Base-by-base conservation (phyloP, 2,329 filamentous ascomycete species). In the Calonectria pteridis region DNA sequence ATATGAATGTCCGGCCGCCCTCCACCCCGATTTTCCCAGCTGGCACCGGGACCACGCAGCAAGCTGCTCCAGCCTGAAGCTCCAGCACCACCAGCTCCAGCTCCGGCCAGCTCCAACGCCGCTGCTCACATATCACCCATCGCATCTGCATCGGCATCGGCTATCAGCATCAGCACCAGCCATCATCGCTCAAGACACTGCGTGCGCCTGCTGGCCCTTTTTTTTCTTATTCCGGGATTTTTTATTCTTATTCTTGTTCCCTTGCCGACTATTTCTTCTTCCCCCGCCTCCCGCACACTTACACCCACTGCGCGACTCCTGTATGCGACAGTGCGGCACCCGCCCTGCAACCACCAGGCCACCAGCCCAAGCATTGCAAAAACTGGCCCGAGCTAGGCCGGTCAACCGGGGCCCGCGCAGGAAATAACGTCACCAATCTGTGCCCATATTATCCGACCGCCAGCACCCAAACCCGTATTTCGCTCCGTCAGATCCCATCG, bases 1-100 rank as follows among this genome's bases (percentile, higher is more conserved):
- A 84, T 85, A 86, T 86, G 84, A 85, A 85, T 84, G 83, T 82
- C 83, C 73, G 82, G 83, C 84, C 83, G 84, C 85, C 84, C 84
- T 85, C 85, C 85, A 84, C 84, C 83, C 82, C 81, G 78, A 82
- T 84, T 85, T 82, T 82, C 79, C 82, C 82, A 80, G 74, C 77
- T 79, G 77, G 77, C 79, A 77, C 74, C 76, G 70, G 75, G 77
- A 79, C 75, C 77, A 77, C 50, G 58, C 43, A 62, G 55, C 43
- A 40, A 77, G 73, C 74, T 77, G 69, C 72, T 62, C 67, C 69
- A 74, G 73, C 73, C 62, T 59, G 69, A 74, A 77, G 76, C 69
- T 72, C 76, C 73, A 72, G 69, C 69, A 77, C 55, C 76, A 79
- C 64, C 77, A 75, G 76, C 75, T 64, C 63, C 55, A 43, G 37